Percentiles rank a stretch among this genome's conserved stretches.
These are phyloP conservation scores for Myxozyma lipomycoides DNA, from an alignment of 805 yeast genomes.

Conservation along the genomic window DNA sequence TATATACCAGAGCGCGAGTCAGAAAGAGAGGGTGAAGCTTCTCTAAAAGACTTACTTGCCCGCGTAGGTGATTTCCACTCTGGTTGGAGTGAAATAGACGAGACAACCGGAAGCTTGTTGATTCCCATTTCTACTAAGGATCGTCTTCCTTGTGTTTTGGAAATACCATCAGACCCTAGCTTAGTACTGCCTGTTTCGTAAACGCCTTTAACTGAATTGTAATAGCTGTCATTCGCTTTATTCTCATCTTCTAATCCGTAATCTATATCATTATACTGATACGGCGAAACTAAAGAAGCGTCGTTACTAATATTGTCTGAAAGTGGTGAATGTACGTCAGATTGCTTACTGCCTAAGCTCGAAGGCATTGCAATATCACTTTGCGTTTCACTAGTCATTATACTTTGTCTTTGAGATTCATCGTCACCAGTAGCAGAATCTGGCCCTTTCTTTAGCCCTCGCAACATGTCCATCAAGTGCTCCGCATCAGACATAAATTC, in stretches of 20 bases:
- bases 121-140: constrained; percentile 15
- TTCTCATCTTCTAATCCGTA: constrained; percentile 1
- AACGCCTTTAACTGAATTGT: constrained; percentile 21
- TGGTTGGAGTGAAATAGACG: neutral
- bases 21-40: neutral
- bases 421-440: constrained; percentile 20
- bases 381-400: constrained; percentile 12
- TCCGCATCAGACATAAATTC: constrained; percentile 34
- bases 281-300: neutral
- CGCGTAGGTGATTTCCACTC: neutral
- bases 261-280: neutral
- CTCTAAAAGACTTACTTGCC: neutral
- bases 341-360: neutral
- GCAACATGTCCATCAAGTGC: constrained; percentile 30
- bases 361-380: neutral
- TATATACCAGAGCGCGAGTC: neutral
- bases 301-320: neutral
- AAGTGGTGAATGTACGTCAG: neutral
- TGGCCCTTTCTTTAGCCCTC: constrained; percentile 13
- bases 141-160: constrained; percentile 8
- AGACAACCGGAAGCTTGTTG: constrained; percentile 4
- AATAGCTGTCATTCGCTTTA: constrained; percentile 10
- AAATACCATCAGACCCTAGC: constrained; percentile 2
- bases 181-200: constrained; percentile 24
- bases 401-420: constrained; percentile 19